Base-by-base conservation (phyloP, 2,329 filamentous ascomycete genomes). In the Oidium heveae region DNA sequence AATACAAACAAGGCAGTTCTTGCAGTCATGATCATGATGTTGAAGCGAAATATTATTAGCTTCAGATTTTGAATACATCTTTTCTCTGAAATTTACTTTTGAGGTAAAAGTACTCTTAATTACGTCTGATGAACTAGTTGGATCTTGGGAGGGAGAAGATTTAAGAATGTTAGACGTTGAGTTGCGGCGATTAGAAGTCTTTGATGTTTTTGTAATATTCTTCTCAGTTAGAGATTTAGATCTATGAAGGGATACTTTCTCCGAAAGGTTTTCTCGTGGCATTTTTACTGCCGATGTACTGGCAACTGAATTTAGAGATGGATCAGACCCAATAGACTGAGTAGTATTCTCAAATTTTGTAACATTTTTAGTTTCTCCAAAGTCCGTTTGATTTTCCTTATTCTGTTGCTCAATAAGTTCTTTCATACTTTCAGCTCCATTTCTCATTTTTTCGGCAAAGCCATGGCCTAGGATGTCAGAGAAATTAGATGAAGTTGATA, bases 1-100 rank as follows among this genome's bases (percentile, higher is more conserved):
- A 34, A 68, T 69, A 66, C 76, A 79, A 16, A 79, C 70, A 43
- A 71, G 72, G 64, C 76, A 79, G 65, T 78, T 77, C 55, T 68
- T 66, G 59, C 72, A 74, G 56, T 72, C 72, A 61, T 79, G 76
- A 55, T 71, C 69, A 59, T 72, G 75, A 28, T 78, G 68, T 47
- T 66, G 66, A 56, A 77, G 71, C 12, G 12, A n/a, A 13, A n/a
- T 4, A 39, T 13, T 13, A 13, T 39, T 4, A 4, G 12, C 10
- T 39, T 39, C 12, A 39, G 3, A 2, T 13, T 39, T 39, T 39
- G 16, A 12, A 39, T 13, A 12, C 16, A 9, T 2, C 36, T 39
- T 39, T n/a, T 39, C 36, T 39, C 36, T n/a, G 12, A 13, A 2
- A 12, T n/a, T n/a, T 39, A 13, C 16, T n/a, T 39, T 39, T 12